Evolutionary conservation across 2,329 filamentous ascomycete genomes (phyloP).

Genomic region (Samsoniella hepiali): DNA sequence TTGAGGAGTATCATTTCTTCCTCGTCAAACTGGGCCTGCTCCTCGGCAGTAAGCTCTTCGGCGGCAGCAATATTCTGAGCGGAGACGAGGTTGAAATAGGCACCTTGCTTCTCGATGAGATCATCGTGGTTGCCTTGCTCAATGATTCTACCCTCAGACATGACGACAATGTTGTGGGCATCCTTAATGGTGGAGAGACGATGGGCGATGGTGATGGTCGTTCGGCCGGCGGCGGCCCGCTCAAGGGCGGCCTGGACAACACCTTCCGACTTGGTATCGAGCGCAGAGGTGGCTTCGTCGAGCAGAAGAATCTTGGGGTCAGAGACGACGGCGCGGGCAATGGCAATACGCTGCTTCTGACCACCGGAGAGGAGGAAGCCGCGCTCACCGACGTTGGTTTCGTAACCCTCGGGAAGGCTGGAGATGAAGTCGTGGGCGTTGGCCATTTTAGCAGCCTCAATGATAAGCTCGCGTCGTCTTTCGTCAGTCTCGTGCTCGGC

Average conservation of each 20-base stretch:
- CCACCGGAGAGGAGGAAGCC: slow-evolving; percentile 91
- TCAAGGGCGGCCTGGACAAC: slow-evolving; percentile 92
- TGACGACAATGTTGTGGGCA: slow-evolving; percentile 94
- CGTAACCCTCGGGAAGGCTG: slow-evolving; percentile 78
- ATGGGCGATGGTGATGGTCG: slow-evolving; percentile 95
- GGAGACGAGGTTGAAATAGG: slow-evolving; percentile 82
- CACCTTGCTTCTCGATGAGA: slow-evolving; percentile 64
- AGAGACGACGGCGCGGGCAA: slow-evolving; percentile 84
- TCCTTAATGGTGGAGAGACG: slow-evolving; percentile 90
- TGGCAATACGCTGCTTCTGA: slow-evolving; percentile 95
- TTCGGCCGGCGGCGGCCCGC: slow-evolving; percentile 77
- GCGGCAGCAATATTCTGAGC: slow-evolving; percentile 76
- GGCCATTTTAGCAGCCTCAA: slow-evolving; percentile 80
- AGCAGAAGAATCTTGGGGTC: slow-evolving; percentile 90
- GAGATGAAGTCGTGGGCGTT: slow-evolving; percentile 93
- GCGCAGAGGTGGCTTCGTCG: slow-evolving; percentile 89
- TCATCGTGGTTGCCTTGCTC: slow-evolving; percentile 89
- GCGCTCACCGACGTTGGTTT: slow-evolving; percentile 92
- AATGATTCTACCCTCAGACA: slow-evolving; percentile 78
- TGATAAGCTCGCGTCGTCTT: slow-evolving; percentile 66
- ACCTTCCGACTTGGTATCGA: slow-evolving; percentile 93
- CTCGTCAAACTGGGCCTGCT: slow-evolving; percentile 48
- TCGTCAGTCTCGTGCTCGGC: slow-evolving; percentile 66
- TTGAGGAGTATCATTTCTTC: slow-evolving; percentile 51
- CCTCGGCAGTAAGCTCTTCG: slow-evolving; percentile 50